Conservation (phyloP, 495 filamentous ascomycete genomes). For the Paragyromitra xinjiangensis region DNA sequence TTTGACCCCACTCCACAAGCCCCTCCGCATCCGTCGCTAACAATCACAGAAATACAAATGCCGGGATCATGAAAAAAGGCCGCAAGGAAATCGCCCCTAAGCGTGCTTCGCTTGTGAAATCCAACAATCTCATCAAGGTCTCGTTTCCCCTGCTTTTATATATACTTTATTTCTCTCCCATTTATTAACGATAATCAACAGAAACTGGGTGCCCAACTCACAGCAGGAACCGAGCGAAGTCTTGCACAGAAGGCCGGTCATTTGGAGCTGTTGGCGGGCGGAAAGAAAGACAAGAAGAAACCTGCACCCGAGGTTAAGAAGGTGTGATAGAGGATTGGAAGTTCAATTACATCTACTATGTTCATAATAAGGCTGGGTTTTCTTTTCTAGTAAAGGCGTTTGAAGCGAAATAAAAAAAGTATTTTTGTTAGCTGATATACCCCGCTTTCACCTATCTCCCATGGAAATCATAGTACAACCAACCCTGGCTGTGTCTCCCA, state of each 20-base stretch:
- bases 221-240: slow-evolving; percentile 70
- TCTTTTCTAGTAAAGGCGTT: slow-evolving; percentile 11
- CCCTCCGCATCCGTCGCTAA: slow-evolving; percentile 9
- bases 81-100: slow-evolving; percentile 73
- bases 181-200: slow-evolving; percentile 51
- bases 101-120: slow-evolving; percentile 68
- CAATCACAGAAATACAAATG: slow-evolving; percentile 49
- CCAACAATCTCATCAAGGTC: slow-evolving; percentile 72
- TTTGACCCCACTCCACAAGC: slow-evolving; percentile 17
- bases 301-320: slow-evolving; percentile 26
- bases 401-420: slow-evolving; percentile 1
- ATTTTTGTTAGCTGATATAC: background rate
- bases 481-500: background rate
- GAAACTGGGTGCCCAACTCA: slow-evolving; percentile 73
- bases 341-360: background rate
- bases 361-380: background rate
- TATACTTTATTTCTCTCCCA: slow-evolving; percentile 8
- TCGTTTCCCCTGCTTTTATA: slow-evolving; percentile 15
- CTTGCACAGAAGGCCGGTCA: slow-evolving; percentile 76
- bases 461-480: background rate
- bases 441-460: background rate
- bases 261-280: slow-evolving; percentile 69
- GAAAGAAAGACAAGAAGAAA: slow-evolving; percentile 55
- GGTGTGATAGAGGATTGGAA: background rate
- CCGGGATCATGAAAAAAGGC: slow-evolving; percentile 65